Base-by-base conservation (phyloP, 1,284 basidiomycete species). In the Leccinum ponderosum region DNA sequence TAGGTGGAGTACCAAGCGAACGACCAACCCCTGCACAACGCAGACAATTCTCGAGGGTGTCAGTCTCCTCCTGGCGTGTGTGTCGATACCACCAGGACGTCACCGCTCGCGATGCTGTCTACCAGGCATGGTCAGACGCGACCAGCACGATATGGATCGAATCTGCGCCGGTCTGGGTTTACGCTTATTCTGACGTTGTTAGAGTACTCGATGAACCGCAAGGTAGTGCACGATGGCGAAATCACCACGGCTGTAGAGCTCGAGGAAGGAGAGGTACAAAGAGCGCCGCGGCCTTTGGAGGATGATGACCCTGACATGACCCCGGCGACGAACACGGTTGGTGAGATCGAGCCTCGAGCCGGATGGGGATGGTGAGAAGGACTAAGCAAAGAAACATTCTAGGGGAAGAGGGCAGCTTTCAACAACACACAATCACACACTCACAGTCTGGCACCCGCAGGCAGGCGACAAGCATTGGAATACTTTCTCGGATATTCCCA, bases 91-190 rank as follows among this genome's bases (percentile, higher is more conserved):
- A 17, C 15, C 61, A 87, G 85, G 81, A 90, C 66, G 69, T 80
- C 9, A 66, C 68, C 9, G 68, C 77, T 31, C 82, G 83, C 12
- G 65, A 78, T 22, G 76, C 80, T 48, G 78, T 94, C 3, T 83
- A 89, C 50, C 79, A 89, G 57, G 90, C 89, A 0, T 94, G 89
- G 74, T 81, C 90, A 3, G 74, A 83, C 55, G 83, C 90, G 0
- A 85, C 94, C 44, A 80, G 80, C 63, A 83, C 79, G 48, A 87
- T 94, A 58, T 95, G 92, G 91, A 71, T 91, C 60, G 83, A 89
- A 27, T 81, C 80, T 69, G 85, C 85, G 6, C 87, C 89, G 0
- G 69, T 90, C 14, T 15, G 87, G 84, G n/a, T 77, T 79, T 33
- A 80, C 81, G 20, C 78, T 90, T 64, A 63, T 91, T 29, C 76